These are phyloP conservation scores for Metarhizium album DNA, from an alignment of 2,329 filamentous ascomycete species.

Conservation along the genomic window DNA sequence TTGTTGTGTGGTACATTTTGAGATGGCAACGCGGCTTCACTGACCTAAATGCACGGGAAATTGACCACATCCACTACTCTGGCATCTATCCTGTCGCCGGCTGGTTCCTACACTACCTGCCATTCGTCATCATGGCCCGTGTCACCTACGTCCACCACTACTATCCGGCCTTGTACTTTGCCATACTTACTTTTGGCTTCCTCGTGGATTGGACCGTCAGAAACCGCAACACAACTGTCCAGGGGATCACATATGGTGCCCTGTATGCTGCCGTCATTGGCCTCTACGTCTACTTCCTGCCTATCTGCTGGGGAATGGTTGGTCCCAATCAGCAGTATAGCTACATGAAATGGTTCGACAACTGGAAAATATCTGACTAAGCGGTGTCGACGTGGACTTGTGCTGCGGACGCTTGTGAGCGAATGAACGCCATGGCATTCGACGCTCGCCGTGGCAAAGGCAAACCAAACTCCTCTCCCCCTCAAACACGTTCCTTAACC, in stretches of 20 bases:
- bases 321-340: constrained; percentile 73
- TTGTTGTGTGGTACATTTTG: constrained; percentile 76
- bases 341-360: constrained; percentile 88
- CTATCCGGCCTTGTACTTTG: constrained; percentile 96
- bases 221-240: constrained; percentile 50
- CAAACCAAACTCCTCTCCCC: neutral
- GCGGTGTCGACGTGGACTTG: neutral
- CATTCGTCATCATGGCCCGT: constrained; percentile 94
- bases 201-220: constrained; percentile 73
- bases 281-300: constrained; percentile 82
- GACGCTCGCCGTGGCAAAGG: neutral
- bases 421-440: neutral
- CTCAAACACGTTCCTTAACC: neutral
- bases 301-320: constrained; percentile 93
- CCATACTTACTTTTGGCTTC: constrained; percentile 83
- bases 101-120: constrained; percentile 93
- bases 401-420: neutral
- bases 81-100: constrained; percentile 85
- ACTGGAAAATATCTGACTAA: constrained; percentile 70
- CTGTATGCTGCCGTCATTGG: constrained; percentile 68
- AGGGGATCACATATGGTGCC: constrained; percentile 58
- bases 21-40: constrained; percentile 93
- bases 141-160: constrained; percentile 99
- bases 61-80: constrained; percentile 91
- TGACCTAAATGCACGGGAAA: constrained; percentile 67